These are phyloP conservation scores for Tricholoma sp. DNA, from an alignment of 768 basidiomycete genomes.

Conservation along the genomic window DNA sequence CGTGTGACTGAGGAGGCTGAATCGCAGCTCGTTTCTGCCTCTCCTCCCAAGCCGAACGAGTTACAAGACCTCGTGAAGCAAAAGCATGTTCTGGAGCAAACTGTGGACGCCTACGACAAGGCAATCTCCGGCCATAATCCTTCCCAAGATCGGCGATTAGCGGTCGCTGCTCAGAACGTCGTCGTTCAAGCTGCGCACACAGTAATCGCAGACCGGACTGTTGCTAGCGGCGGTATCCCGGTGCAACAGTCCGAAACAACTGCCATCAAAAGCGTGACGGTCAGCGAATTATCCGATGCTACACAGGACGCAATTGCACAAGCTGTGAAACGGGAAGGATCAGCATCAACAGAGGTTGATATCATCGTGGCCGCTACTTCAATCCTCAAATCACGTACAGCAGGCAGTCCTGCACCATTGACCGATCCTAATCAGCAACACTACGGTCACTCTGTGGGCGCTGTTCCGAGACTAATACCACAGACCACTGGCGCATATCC, in stretches of 20 bases:
- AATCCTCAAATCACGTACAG: conserved; percentile 39
- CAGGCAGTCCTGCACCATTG: conserved; percentile 18
- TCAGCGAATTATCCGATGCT: conserved; percentile 46
- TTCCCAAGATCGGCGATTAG: conserved; percentile 52
- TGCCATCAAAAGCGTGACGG: conserved; percentile 45
- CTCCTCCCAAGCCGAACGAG: conserved; percentile 39
- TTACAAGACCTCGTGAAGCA: conserved; percentile 73
- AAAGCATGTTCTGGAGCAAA: conserved; percentile 66
- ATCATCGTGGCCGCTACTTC: conserved; percentile 69
- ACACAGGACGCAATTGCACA: conserved; percentile 70
- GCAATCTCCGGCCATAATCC: conserved; percentile 55
- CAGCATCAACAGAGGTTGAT: conserved; percentile 72
- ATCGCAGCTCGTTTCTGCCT: conserved; percentile 55
- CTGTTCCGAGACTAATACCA: conserved; percentile 17
- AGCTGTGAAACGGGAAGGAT: conserved; percentile 74
- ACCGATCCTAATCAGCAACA: conserved; percentile 18
- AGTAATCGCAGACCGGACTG: conserved; percentile 44
- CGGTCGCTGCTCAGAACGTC: conserved; percentile 75
- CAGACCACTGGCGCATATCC: conserved; percentile 17
- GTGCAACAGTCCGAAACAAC: conserved; percentile 33
- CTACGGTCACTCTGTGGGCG: conserved; percentile 15
- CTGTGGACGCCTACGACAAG: conserved; percentile 73
- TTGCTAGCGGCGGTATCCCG: conserved; percentile 32
- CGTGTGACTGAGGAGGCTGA: conserved; percentile 73
- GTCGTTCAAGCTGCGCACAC: conserved; percentile 80